Evolutionary conservation across 1,284 basidiomycete species (phyloP).

Genomic region (Golubevia pallescens): DNA sequence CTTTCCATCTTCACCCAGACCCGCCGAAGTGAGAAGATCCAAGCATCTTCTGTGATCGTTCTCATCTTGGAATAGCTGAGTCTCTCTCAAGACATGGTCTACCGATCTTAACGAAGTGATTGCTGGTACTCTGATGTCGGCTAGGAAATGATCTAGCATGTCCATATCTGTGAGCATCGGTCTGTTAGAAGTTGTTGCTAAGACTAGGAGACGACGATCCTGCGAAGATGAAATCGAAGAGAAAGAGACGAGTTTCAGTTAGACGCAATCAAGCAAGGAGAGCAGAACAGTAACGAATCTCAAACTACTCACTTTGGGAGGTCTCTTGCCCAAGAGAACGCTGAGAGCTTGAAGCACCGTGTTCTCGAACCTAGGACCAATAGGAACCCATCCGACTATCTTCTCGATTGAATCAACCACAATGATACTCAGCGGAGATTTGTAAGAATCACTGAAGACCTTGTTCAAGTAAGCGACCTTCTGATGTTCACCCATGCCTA

Average conservation of each 20-base stretch:
- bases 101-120: constrained; percentile 77
- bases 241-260: constrained; percentile 3
- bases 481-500: constrained; percentile 87
- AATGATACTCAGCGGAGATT: constrained; percentile 93
- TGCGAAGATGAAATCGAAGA: constrained; percentile 3
- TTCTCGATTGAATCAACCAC: constrained; percentile 77
- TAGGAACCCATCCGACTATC: constrained; percentile 79
- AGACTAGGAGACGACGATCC: constrained; percentile 87
- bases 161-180: constrained; percentile 89
- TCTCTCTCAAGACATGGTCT: constrained; percentile 80
- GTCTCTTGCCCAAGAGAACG: constrained; percentile 85
- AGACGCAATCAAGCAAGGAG: too few species aligned
- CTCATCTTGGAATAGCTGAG: constrained; percentile 74
- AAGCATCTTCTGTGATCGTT: constrained; percentile 73
- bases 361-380: constrained; percentile 95
- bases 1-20: constrained; percentile 72
- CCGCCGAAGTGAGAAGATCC: constrained; percentile 76
- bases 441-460: constrained; percentile 94
- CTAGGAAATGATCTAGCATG: constrained; percentile 84
- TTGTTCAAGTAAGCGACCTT: constrained; percentile 93
- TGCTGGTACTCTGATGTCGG: constrained; percentile 84
- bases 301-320: constrained; percentile 89
- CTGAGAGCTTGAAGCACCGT: constrained; percentile 88
- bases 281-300: too few species aligned
- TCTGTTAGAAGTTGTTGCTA: constrained; percentile 89